Evolutionary conservation across 176 grass and related monocot genomes (phyloP).

Genomic region (Oryza officinalis): DNA sequence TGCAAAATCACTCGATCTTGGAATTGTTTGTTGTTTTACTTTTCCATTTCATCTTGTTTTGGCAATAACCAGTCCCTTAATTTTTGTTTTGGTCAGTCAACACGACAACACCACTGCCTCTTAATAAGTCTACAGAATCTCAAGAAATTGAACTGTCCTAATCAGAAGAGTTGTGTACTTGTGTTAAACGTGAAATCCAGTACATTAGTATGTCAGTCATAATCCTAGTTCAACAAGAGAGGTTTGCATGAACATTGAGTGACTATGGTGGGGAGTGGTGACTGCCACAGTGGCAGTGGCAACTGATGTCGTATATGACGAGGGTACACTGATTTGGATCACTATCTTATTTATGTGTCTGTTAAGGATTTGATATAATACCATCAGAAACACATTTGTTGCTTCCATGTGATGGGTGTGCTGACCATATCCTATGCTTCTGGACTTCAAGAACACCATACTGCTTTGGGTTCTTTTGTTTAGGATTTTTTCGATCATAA

Average conservation of each 20-base stretch:
- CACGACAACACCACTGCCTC: not conserved
- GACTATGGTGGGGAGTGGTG: not conserved
- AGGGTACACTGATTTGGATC: slow-evolving; percentile 24
- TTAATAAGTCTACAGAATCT: slow-evolving; percentile 8
- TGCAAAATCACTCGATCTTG: slow-evolving; percentile 19
- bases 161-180: not conserved
- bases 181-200: not conserved
- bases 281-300: not conserved
- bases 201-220: not conserved
- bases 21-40: slow-evolving; percentile 7
- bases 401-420: slow-evolving; percentile 30
- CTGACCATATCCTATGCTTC: not conserved
- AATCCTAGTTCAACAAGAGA: not conserved
- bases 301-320: not conserved
- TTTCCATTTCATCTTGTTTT: not conserved
- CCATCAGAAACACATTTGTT: not conserved
- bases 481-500: not conserved
- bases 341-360: slow-evolving; percentile 15
- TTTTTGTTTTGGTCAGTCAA: not conserved
- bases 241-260: not conserved
- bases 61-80: not conserved
- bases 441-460: slow-evolving; percentile 10
- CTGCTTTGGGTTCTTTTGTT: not conserved
- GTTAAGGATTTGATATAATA: slow-evolving; percentile 3
- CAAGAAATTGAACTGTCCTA: not conserved